Conservation (phyloP, 495 filamentous ascomycete species). For the Clohesyomyces aquaticus region DNA sequence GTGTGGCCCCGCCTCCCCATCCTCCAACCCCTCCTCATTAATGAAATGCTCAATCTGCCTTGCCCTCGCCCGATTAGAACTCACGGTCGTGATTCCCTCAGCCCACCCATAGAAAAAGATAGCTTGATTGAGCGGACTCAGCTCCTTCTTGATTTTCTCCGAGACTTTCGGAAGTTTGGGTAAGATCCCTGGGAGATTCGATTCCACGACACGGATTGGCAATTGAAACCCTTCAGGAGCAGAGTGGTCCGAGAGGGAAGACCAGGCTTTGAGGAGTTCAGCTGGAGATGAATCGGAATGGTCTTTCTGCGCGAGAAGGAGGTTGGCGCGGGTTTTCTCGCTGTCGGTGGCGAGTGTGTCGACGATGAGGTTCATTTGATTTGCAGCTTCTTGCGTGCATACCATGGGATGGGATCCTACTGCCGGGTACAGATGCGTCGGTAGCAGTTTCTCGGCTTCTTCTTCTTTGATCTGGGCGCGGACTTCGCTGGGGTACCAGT, state of each 20-base stretch:
- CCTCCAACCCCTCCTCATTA: slow-evolving; percentile 37
- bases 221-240: slow-evolving; percentile 56
- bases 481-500: slow-evolving; percentile 60
- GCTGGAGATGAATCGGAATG: slow-evolving; percentile 16
- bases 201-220: slow-evolving; percentile 56
- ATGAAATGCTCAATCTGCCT: slow-evolving; percentile 60
- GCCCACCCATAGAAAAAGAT: slow-evolving; percentile 74
- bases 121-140: slow-evolving; percentile 66
- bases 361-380: slow-evolving; percentile 69
- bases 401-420: slow-evolving; percentile 59
- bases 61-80: slow-evolving; percentile 66
- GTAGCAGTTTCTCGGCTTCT: slow-evolving; percentile 61
- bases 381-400: slow-evolving; percentile 65
- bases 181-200: slow-evolving; percentile 26
- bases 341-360: slow-evolving; percentile 65
- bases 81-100: slow-evolving; percentile 62
- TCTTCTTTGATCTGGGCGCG: slow-evolving; percentile 69
- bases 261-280: slow-evolving; percentile 50
- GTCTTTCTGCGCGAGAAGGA: slow-evolving; percentile 55
- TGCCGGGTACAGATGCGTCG: slow-evolving; percentile 65
- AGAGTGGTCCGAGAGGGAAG: slow-evolving; percentile 55
- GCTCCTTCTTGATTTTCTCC: slow-evolving; percentile 37
- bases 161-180: slow-evolving; percentile 33
- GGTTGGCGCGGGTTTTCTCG: slow-evolving; percentile 59
- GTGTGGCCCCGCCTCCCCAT: slow-evolving; percentile 56